phyloP scores from a whole-genome alignment of 73 alveolate species.

The Tetrahymena borealis region DNA sequence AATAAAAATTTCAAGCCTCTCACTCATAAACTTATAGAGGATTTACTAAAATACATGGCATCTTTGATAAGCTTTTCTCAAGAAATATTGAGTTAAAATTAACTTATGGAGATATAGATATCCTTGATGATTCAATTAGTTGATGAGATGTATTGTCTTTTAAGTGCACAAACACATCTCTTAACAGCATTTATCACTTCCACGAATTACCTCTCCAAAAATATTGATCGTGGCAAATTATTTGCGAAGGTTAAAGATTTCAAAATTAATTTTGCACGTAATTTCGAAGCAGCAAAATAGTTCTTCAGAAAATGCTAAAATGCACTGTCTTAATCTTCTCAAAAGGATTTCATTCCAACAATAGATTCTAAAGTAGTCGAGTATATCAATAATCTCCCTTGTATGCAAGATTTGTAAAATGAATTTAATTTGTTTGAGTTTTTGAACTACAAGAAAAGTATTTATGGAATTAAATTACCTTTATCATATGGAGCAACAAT shows the following conservation, averaged over 20 bases:
- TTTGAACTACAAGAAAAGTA: conserved; percentile 1
- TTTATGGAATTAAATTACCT: conserved; percentile 32
- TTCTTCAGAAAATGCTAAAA: conserved; percentile 1
- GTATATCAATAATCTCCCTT: conserved; percentile 12
- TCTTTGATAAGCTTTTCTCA: background rate
- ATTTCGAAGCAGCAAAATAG: background rate
- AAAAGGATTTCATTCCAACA: conserved; percentile 9
- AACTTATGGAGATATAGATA: conserved; percentile 1
- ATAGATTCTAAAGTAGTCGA: conserved; percentile 5
- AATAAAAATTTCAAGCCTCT: background rate
- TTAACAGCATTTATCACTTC: conserved; percentile 5
- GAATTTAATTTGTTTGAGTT: conserved; percentile 14
- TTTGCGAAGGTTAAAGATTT: background rate
- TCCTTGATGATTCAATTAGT: background rate
- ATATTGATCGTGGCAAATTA: background rate
- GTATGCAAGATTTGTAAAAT: background rate
- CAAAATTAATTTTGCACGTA: conserved; percentile 1
- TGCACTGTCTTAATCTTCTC: conserved; percentile 2
- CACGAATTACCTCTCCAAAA: conserved; percentile 18
- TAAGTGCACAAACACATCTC: conserved; percentile 13
- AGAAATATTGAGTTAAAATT: background rate
- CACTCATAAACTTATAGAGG: background rate
- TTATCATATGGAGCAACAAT: conserved; percentile 37
- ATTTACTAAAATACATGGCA: conserved; percentile 8
- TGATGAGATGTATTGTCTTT: conserved; percentile 10